Evolutionary conservation across 2,329 filamentous ascomycete genomes (phyloP), one percentile per base, ranked within the genome.

Genomic region (Pezicula radicicola): DNA sequence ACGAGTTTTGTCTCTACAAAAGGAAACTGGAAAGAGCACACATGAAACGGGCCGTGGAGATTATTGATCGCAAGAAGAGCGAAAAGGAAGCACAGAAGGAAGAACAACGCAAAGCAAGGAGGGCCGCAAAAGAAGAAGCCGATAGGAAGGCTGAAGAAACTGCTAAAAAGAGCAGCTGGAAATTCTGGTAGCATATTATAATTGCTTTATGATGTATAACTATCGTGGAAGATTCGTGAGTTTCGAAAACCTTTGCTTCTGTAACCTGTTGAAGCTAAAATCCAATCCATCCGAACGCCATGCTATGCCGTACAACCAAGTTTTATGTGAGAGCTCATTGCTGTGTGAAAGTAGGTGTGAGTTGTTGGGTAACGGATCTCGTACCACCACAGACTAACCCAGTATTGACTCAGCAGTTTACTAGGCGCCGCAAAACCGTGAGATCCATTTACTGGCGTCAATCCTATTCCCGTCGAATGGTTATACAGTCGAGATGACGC

Each of bases 11-110:
- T 72, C 85, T 91, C 64, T 85, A 85, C 60, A 80, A 81, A 55
- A 79, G 91, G 53, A 77, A 81, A 45, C 78, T 87, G 55, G 93
- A 97, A 71, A 82, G 86, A 62, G 83, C 85, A 55, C 88, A 90
- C 56, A 93, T 99, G 85, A 88, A 88, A 68, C 78, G 91, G 58
- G 89, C 89, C 4, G 87, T 96, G 50, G 90, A 96, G 66, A 82
- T 94, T 53, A 87, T 93, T 69, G 84, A 88, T 64, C 77, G 81
- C 62, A 85, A 91, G 69, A 85, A 89, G 64, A 75, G 78, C 4
- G 84, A 88, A 68, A 81, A 85, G 66, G 78, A 84, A 60, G 69
- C 68, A 19, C 54, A 61, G 63, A 68, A 74, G 57, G 68, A 73
- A 68, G 59, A 63, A 35, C 69, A 67, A 39, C 63, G 64, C 45